These are phyloP conservation scores for Sugiyamaella japonica DNA, from an alignment of 1,139 yeast species.

Conservation along the genomic window DNA sequence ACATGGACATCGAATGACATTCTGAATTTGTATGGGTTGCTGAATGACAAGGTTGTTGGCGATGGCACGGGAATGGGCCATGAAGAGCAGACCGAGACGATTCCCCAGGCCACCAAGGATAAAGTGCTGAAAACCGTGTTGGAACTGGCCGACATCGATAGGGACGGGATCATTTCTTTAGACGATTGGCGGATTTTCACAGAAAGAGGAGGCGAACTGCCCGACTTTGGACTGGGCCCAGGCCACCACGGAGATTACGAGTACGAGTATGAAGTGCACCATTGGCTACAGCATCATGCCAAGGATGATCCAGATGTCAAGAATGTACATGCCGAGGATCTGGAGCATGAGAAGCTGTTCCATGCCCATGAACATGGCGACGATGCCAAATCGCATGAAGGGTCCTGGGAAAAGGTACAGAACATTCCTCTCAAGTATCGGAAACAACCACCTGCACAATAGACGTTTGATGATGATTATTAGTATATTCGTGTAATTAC, in stretches of 20 bases:
- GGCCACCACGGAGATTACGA: conserved; percentile 97
- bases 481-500: conserved; percentile 3
- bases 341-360: conserved; percentile 84
- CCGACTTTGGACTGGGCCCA: conserved; percentile 93
- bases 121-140: conserved; percentile 59
- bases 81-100: conserved; percentile 60
- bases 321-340: conserved; percentile 81
- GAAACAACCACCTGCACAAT: conserved; percentile 10
- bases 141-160: conserved; percentile 59
- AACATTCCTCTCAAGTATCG: conserved; percentile 42
- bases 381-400: conserved; percentile 44
- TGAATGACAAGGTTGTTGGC: conserved; percentile 72
- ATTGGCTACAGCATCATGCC: conserved; percentile 85
- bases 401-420: conserved; percentile 40
- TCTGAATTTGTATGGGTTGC: conserved; percentile 75
- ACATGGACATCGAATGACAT: conserved; percentile 58
- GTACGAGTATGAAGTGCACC: conserved; percentile 89
- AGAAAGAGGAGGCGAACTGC: conserved; percentile 66
- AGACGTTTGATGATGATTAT: neutral
- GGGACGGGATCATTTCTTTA: conserved; percentile 63
- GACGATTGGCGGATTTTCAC: conserved; percentile 75
- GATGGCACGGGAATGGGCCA: conserved; percentile 89
- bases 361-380: conserved; percentile 85
- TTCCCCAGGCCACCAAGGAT: conserved; percentile 57
- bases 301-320: conserved; percentile 79